Evolutionary conservation across 805 yeast species (phyloP).

Genomic region (Debaryomyces tyrocola): DNA sequence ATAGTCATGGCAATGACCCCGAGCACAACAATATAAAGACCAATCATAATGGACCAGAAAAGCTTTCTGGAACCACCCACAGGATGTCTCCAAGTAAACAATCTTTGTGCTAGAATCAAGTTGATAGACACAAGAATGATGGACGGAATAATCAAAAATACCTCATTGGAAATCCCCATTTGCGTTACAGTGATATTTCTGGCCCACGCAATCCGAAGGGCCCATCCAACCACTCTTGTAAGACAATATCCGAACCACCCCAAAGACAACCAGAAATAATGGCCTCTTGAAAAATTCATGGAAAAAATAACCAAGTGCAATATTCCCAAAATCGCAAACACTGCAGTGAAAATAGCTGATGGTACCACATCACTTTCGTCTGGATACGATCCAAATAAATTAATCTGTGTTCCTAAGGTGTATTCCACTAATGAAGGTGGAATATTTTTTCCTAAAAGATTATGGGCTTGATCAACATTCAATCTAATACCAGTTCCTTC

Average conservation of each 20-base stretch:
- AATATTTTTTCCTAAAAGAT: conserved; percentile 30
- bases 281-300: conserved; percentile 54
- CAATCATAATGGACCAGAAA: conserved; percentile 51
- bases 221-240: conserved; percentile 58
- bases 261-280: conserved; percentile 54
- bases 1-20: conserved; percentile 63
- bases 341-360: conserved; percentile 51
- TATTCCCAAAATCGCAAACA: conserved; percentile 47
- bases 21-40: conserved; percentile 51
- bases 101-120: conserved; percentile 66
- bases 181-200: conserved; percentile 42
- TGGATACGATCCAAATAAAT: conserved; percentile 69
- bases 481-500: conserved; percentile 26
- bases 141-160: conserved; percentile 55
- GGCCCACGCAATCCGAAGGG: conserved; percentile 59
- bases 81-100: conserved; percentile 78
- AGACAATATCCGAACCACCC: conserved; percentile 53
- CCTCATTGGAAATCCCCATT: conserved; percentile 56
- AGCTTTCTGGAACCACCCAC: conserved; percentile 54
- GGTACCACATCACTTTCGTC: conserved; percentile 54
- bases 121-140: conserved; percentile 57
- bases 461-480: conserved; percentile 22
- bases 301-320: conserved; percentile 50
- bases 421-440: conserved; percentile 41
- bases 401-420: conserved; percentile 41